Evolutionary conservation across 768 basidiomycete genomes (phyloP).

Genomic region (Amylocystis lapponica): DNA sequence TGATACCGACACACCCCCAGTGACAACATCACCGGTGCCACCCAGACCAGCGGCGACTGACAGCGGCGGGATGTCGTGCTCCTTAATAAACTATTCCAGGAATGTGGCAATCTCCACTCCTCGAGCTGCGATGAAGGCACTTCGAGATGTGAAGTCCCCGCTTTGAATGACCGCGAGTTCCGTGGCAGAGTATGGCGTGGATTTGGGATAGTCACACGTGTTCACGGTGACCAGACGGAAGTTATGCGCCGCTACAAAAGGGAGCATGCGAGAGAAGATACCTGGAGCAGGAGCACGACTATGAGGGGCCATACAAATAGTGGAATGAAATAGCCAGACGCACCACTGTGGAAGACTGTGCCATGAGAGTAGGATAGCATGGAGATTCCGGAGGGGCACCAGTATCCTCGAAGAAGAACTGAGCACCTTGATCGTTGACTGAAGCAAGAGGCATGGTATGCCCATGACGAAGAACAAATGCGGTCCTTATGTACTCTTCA

Average conservation of each 20-base stretch:
- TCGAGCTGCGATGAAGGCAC: conserved; percentile 19
- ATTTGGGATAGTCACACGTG: conserved; percentile 32
- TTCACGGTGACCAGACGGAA: conserved; percentile 32
- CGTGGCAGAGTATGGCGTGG: conserved; percentile 25
- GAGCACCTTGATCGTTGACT: conserved; percentile 7
- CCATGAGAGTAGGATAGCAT: conserved; percentile 15
- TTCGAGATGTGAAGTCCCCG: conserved; percentile 17
- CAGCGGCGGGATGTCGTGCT: conserved; percentile 20
- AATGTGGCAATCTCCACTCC: conserved; percentile 29
- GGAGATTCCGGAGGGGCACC: conserved; percentile 6
- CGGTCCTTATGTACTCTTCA: no score
- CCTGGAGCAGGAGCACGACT: conserved; percentile 5
- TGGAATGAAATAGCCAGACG: conserved; percentile 4
- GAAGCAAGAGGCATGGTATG: conserved; percentile 15
- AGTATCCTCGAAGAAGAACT: conserved; percentile 15
- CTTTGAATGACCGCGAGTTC: conserved; percentile 20
- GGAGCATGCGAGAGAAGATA: conserved; percentile 26
- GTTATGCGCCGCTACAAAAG: conserved; percentile 18
- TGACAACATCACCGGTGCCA: not conserved
- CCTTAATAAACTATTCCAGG: conserved; percentile 25
- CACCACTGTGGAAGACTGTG: conserved; percentile 11
- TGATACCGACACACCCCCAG: not conserved
- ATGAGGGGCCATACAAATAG: no score
- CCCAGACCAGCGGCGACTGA: not conserved
- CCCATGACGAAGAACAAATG: no score